Evolutionary conservation across 2,329 filamentous ascomycete genomes (phyloP).

Genomic region (Xylaria hypoxylon): DNA sequence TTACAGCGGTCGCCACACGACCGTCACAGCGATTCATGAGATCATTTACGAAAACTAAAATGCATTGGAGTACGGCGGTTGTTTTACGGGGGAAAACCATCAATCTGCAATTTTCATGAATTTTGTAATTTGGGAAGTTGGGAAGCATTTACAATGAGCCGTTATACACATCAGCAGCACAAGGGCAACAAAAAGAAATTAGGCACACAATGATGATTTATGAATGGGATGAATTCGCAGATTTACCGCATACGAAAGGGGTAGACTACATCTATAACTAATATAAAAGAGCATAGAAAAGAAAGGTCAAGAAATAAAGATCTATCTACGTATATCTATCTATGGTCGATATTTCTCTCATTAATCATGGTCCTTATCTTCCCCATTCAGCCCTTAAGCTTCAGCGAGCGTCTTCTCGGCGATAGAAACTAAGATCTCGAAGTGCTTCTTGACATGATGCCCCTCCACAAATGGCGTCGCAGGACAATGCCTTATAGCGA

Average conservation of each 20-base stretch:
- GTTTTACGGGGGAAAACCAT: constrained; percentile 21
- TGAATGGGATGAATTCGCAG: constrained; percentile 19
- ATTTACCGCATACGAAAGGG: neutral
- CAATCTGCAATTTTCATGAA: neutral
- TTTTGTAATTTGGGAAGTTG: constrained; percentile 2
- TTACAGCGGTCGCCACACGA: neutral
- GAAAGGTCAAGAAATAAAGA: constrained; percentile 9
- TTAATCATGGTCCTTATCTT: constrained; percentile 17
- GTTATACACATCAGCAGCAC: neutral
- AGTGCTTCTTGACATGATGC: constrained; percentile 77
- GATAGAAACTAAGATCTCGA: constrained; percentile 75
- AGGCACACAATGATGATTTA: constrained; percentile 12
- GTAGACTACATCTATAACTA: neutral
- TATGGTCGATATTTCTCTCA: constrained; percentile 18
- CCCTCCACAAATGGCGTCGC: constrained; percentile 77
- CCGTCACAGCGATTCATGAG: too few relatives aligned
- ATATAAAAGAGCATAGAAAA: constrained; percentile 9
- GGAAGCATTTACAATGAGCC: neutral
- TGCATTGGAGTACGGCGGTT: neutral
- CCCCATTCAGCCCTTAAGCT: constrained; percentile 23
- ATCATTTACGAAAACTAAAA: neutral
- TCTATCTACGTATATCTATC: constrained; percentile 14
- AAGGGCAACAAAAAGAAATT: neutral
- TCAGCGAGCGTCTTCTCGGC: constrained; percentile 66
- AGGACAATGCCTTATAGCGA: constrained; percentile 85